Percentiles rank a stretch among this genome's conserved stretches.
Conservation (phyloP, 768 basidiomycete species). For the Rhizopogon rudus region DNA sequence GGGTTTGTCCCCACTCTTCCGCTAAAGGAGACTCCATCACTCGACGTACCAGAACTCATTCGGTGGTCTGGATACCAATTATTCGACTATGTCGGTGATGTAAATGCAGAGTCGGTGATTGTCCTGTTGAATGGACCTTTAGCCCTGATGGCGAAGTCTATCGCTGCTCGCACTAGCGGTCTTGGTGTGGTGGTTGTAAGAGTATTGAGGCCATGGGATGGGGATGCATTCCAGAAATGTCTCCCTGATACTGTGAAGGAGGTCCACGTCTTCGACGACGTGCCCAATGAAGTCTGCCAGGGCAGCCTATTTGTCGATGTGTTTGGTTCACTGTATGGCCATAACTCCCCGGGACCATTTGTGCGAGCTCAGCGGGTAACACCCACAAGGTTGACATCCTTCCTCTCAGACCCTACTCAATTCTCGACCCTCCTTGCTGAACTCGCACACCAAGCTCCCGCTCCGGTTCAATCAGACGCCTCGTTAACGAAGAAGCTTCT, state of each 20-base stretch:
- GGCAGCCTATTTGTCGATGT: slow-evolving; percentile 73
- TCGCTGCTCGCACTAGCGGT: slow-evolving; percentile 38
- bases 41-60: slow-evolving; percentile 45
- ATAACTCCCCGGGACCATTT: slow-evolving; percentile 26
- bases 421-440: slow-evolving; percentile 39
- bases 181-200: slow-evolving; percentile 70
- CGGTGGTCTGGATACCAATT: slow-evolving; percentile 58
- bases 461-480: slow-evolving; percentile 21
- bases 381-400: slow-evolving; percentile 51
- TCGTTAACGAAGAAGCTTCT: slow-evolving; percentile 41
- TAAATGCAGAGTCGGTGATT: slow-evolving; percentile 56
- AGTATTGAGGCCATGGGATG: slow-evolving; percentile 82
- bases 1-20: slow-evolving; percentile 36
- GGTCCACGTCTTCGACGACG: slow-evolving; percentile 78
- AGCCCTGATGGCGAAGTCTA: slow-evolving; percentile 56
- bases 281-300: slow-evolving; percentile 53
- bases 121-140: slow-evolving; percentile 75
- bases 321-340: slow-evolving; percentile 50
- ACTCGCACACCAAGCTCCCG: slow-evolving; percentile 20
- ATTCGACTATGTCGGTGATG: slow-evolving; percentile 73
- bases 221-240: slow-evolving; percentile 50
- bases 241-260: slow-evolving; percentile 55
- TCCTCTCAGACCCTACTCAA: slow-evolving; percentile 36
- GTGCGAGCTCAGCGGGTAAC: slow-evolving; percentile 57
- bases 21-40: slow-evolving; percentile 21